These are phyloP conservation scores for Cardamine chenopodiifolia DNA, from an alignment of 345 rosid species.

Conservation along the genomic window DNA sequence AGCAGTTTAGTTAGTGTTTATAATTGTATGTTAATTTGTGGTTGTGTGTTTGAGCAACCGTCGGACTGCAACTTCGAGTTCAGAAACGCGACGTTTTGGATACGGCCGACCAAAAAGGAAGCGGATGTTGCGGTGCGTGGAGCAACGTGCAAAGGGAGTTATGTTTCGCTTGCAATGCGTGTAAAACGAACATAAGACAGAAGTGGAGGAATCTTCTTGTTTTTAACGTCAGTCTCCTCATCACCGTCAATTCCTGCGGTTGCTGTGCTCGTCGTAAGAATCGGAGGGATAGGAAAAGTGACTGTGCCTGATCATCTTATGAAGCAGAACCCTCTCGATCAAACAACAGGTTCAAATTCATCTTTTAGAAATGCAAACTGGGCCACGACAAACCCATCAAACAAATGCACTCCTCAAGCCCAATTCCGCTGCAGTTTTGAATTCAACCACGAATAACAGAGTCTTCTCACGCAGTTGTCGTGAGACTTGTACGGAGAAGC, in stretches of 20 bases:
- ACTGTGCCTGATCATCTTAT: conserved; percentile 18
- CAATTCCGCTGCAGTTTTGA: no score
- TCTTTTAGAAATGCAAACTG: no score
- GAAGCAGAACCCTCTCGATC: no score
- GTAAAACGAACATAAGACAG: conserved; percentile 54
- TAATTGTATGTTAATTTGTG: neutral
- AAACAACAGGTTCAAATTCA: no score
- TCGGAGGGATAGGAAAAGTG: conserved; percentile 24
- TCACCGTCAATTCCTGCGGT: conserved; percentile 41
- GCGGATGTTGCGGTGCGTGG: conserved; percentile 43
- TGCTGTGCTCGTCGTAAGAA: conserved; percentile 50
- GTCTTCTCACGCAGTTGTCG: no score
- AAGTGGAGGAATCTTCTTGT: conserved; percentile 51
- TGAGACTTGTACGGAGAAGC: no score
- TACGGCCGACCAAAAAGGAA: conserved; percentile 35
- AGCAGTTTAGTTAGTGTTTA: no score
- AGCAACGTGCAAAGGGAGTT: conserved; percentile 50
- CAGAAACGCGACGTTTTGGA: conserved; percentile 50
- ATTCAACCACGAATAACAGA: no score
- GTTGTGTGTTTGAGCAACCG: conserved; percentile 43
- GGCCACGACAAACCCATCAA: no score
- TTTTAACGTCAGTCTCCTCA: conserved; percentile 43
- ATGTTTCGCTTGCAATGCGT: conserved; percentile 64
- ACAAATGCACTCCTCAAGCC: no score
- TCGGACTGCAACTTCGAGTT: conserved; percentile 51